Conservation (phyloP, 2,329 filamentous ascomycete genomes). For the Magnaporthiopsis rhizophila region DNA sequence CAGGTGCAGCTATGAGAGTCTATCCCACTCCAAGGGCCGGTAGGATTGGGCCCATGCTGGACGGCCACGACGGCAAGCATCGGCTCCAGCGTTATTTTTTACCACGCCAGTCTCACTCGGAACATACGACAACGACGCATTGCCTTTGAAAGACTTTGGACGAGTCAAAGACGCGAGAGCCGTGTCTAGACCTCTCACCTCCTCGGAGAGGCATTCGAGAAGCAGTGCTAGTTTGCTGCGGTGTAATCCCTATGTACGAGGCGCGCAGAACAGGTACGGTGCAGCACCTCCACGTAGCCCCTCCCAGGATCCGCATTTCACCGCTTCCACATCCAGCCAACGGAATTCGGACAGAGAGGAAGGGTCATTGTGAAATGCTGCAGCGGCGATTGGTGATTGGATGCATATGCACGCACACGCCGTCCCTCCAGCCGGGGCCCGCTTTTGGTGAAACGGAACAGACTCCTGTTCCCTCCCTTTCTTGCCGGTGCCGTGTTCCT, state of each 20-base stretch:
- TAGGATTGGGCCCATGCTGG: not conserved
- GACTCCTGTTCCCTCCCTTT: not conserved
- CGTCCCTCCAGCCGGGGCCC: not conserved
- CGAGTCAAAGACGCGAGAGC: not conserved
- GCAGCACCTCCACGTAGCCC: conserved; percentile 1
- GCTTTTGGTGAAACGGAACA: not conserved
- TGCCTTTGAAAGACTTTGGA: not conserved
- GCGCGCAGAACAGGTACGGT: not conserved
- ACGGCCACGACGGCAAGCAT: not conserved
- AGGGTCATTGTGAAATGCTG: not conserved
- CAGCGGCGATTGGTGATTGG: not conserved
- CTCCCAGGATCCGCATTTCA: not conserved
- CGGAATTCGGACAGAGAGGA: not conserved
- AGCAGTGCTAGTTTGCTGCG: not conserved
- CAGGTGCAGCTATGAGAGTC: not conserved
- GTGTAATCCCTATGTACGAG: not conserved
- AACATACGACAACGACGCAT: not conserved
- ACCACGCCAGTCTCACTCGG: not conserved
- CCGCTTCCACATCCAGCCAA: not conserved
- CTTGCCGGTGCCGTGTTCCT: not conserved
- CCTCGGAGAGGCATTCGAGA: not conserved
- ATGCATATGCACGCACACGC: not conserved
- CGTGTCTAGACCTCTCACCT: not conserved
- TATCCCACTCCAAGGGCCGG: not conserved
- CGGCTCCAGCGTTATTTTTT: not conserved